Base-by-base conservation (phyloP, 2,329 filamentous ascomycete genomes). In the Ascochyta fabae region DNA sequence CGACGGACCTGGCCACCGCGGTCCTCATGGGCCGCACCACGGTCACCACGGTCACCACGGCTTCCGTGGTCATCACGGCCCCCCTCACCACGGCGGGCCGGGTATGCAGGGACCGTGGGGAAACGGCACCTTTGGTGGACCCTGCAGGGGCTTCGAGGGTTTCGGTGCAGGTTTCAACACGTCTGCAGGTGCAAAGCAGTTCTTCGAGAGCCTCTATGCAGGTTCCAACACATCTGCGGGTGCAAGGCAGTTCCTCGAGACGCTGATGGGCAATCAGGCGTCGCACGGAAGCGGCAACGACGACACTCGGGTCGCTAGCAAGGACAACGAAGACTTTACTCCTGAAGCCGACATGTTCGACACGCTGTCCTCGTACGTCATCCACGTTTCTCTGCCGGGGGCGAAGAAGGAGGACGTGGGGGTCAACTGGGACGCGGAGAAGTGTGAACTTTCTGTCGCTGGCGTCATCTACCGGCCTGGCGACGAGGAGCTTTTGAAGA, bases 321-420 rank as follows among this genome's bases (percentile, higher is more conserved):
- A 61, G 15, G 65, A 65, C 8, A 59, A 56, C 22, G 62, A 66
- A 46, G 74, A 79, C 54, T 89, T 90, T 73, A 74, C 75, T 5
- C 88, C 89, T 0, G 86, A 88, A n/a, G 79, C 88, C 51, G 91
- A 96, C 71, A 78, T 93, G 61, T 95, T 94, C 79, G 84, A 88
- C 71, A 89, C 87, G 5, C 76, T 85, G 6, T 76, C 78, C 29
- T 76, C 85, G 13, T 77, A 87, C 71, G 79, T 92, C 39, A 77
- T 95, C 8, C 90, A 95, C 73, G 70, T 86, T 43, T 88, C 90
- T 1, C 81, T 96, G 0, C 90, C 92, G 0, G 91, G 91, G 24
- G 90, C 88, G 1, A 88, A 88, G 77, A 93, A 92, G 76, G 84
- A 91, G 66, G 90, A 95, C 67, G 79, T 95, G 6, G 88, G 84